Base-by-base conservation (phyloP, 148 eudicot genomes). In the Amaranthus cruentus region DNA sequence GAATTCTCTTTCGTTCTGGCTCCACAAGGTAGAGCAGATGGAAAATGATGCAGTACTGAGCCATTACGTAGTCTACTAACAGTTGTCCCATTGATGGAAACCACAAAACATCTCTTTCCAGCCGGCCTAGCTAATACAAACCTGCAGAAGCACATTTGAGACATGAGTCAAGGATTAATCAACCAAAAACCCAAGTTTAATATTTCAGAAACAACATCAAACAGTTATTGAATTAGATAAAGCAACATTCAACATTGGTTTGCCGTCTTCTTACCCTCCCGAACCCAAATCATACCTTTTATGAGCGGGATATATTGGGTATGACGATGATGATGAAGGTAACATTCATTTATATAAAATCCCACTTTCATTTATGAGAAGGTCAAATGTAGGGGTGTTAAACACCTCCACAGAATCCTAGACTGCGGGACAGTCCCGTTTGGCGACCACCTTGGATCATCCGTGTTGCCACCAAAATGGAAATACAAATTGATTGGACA, bases 21-120 rank as follows among this genome's bases (percentile, higher is more conserved):
- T 68, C 98, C 98, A 77, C 81, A 82, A 21, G 98, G 98, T 65
- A 94, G 73, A 72, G 96, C 90, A 79, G 98, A 94, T 47, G 97
- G 98, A 75, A 94, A 94, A 55, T 86, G 88, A 77, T 94, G 98
- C 81, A 94, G 76, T 38, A 81, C 77, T 18, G 88, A 81, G 60
- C 98, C 98, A 78, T 94, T 94, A 3, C 98, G 89, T 55, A 87
- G 85, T 75, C 97, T 88, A 77, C 96, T 94, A 69, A 89, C 80
- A 54, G 98, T 94, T 58, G 91, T 89, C 71, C 98, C 98, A 84
- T 94, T 88, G 10, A 91, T 87, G 58, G 98, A 91, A 47, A 94
- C 98, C 28, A 94, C 96, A 86, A 94, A 91, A 79, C 98, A 94
- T 70, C 97, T 86, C 81, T 90, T 91, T n/a, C 98, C 98, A 74